Evolutionary conservation across 2,329 filamentous ascomycete genomes (phyloP).

Genomic region (Cadophora sp.): DNA sequence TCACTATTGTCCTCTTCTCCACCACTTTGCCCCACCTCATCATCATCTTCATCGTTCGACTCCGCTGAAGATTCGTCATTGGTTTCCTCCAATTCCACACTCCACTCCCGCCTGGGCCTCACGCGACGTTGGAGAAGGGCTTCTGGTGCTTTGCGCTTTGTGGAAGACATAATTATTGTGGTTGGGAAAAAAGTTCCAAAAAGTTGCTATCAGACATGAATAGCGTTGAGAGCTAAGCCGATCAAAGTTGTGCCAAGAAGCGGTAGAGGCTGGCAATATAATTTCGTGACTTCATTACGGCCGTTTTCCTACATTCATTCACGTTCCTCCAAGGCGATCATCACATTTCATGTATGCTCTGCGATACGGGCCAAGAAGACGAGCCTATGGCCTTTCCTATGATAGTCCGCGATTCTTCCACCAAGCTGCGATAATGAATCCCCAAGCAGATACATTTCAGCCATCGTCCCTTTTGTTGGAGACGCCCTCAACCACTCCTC

Average conservation of each 20-base stretch:
- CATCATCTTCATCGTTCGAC: slow-evolving; percentile 41
- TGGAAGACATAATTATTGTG: slow-evolving; percentile 36
- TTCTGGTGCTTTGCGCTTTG: slow-evolving; percentile 41
- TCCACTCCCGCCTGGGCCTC: slow-evolving; percentile 40
- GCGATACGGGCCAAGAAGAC: neutral
- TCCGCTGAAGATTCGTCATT: slow-evolving; percentile 42
- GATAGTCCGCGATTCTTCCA: neutral
- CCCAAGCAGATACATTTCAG: slow-evolving; percentile 8
- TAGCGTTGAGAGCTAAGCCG: neutral
- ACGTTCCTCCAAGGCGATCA: neutral
- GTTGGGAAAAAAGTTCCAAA: neutral
- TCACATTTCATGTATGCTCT: neutral
- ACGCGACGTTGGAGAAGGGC: slow-evolving; percentile 41
- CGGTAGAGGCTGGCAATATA: neutral
- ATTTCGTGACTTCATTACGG: neutral
- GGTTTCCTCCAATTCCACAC: slow-evolving; percentile 34
- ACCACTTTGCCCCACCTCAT: slow-evolving; percentile 37
- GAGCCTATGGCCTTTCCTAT: slow-evolving; percentile 1
- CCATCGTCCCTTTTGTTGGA: neutral
- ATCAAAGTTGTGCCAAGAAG: neutral
- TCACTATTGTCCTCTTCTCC: slow-evolving; percentile 41
- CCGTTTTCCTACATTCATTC: neutral
- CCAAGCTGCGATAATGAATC: slow-evolving; percentile 10
- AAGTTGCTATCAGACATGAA: neutral
- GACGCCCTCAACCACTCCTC: neutral